Percentiles rank a stretch among this genome's conserved stretches.
phyloP scores from a whole-genome alignment of 1,284 basidiomycete genomes.

The Leucoagaricus sp. region DNA sequence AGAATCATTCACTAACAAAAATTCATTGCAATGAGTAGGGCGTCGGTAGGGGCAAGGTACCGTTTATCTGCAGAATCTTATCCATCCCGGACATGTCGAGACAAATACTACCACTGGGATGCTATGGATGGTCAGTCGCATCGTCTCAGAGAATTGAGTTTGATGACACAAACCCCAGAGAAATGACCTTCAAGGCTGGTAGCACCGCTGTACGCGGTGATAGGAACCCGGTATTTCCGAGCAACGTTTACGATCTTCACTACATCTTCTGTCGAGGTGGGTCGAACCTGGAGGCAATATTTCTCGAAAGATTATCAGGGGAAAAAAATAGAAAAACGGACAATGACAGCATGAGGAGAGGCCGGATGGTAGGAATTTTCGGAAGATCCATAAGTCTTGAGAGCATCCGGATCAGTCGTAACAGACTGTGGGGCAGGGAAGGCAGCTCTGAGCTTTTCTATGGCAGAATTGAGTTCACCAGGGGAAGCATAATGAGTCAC shows the following conservation, averaged over 20 bases:
- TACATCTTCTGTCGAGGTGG: conserved; percentile 67
- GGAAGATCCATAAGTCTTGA: conserved; percentile 62
- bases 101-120: conserved; percentile 73
- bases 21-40: too few relatives aligned
- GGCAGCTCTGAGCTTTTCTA: conserved; percentile 49
- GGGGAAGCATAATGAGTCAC: conserved; percentile 43
- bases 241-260: conserved; percentile 71
- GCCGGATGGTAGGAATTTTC: conserved; percentile 68
- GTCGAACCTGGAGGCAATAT: conserved; percentile 42
- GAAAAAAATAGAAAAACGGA: conserved; percentile 28
- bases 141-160: conserved; percentile 5
- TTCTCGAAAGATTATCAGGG: conserved; percentile 30
- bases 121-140: conserved; percentile 24
- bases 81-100: conserved; percentile 90
- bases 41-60: too few relatives aligned
- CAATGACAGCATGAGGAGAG: conserved; percentile 66
- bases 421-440: conserved; percentile 50
- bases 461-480: conserved; percentile 52
- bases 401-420: conserved; percentile 47
- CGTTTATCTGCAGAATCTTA: conserved; percentile 77
- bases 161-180: conserved; percentile 50
- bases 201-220: conserved; percentile 78
- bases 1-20: conserved; percentile 64
- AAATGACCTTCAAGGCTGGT: conserved; percentile 75
- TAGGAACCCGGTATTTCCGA: conserved; percentile 62